Percentiles rank a stretch among this genome's conserved stretches.
phyloP scores from a whole-genome alignment of 169 alveolate genomes.

The Toxoplasma gondii region DNA sequence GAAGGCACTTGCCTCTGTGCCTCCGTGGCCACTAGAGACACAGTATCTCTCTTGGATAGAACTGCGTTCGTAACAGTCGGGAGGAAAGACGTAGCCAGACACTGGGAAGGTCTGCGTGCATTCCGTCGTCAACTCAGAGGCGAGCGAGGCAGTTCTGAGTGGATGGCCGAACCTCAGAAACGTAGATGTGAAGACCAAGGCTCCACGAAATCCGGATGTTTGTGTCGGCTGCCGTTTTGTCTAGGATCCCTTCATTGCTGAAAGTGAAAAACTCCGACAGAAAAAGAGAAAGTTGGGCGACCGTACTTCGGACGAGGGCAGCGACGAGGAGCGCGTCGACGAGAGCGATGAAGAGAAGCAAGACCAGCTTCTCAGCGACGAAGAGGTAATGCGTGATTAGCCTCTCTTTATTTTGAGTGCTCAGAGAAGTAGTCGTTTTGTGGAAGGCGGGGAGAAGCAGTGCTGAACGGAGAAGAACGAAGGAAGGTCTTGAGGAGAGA shows the following conservation, averaged over 20 bases:
- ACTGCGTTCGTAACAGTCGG: too few species aligned
- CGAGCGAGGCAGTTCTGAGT: too few species aligned
- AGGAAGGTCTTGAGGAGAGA: neutral
- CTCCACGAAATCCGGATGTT: neutral
- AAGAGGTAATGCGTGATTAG: neutral
- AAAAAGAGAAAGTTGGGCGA: neutral
- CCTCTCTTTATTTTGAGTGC: neutral
- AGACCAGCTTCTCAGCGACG: conserved; percentile 11
- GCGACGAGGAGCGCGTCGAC: neutral
- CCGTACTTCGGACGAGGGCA: neutral
- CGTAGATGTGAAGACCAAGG: too few species aligned
- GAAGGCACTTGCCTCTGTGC: too few species aligned
- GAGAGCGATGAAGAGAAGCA: neutral
- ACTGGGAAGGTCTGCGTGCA: too few species aligned
- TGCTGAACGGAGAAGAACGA: neutral
- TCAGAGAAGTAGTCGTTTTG: neutral
- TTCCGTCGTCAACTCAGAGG: too few species aligned
- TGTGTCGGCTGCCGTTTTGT: neutral
- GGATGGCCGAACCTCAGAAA: too few species aligned
- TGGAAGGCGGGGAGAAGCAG: neutral
- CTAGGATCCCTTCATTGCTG: neutral
- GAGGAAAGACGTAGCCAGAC: too few species aligned
- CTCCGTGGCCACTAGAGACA: too few species aligned
- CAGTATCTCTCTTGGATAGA: too few species aligned
- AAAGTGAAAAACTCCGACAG: neutral